phyloP scores from a whole-genome alignment of 345 rosid genomes.

The rapeseed (Brassica napus) region Da-Ae NC_063445.1:56841501-56842000 shows the following conservation, averaged over 20 bases:
- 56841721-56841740: constrained; percentile 5
- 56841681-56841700: not conserved
- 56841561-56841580: not conserved
- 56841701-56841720: constrained; percentile 21
- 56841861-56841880: constrained; percentile 3
- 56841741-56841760: constrained; percentile 3
- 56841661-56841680: not conserved
- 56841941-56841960: not conserved
- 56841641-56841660: not conserved
- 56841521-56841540: constrained; percentile 22
- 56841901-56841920: constrained; percentile 5
- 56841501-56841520: not conserved
- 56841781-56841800: constrained; percentile 19
- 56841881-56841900: constrained; percentile 2
- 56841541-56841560: constrained; percentile 1
- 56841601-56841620: not conserved
- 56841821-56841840: not conserved
- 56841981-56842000: constrained; percentile 1
- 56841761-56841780: not conserved
- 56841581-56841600: not conserved
- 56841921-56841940: constrained; percentile 23
- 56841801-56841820: not conserved
- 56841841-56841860: not conserved
- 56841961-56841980: not conserved
- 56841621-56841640: not conserved